Base-by-base conservation (phyloP, 1,284 basidiomycete genomes). In the Malassezia vespertilionis region DNA sequence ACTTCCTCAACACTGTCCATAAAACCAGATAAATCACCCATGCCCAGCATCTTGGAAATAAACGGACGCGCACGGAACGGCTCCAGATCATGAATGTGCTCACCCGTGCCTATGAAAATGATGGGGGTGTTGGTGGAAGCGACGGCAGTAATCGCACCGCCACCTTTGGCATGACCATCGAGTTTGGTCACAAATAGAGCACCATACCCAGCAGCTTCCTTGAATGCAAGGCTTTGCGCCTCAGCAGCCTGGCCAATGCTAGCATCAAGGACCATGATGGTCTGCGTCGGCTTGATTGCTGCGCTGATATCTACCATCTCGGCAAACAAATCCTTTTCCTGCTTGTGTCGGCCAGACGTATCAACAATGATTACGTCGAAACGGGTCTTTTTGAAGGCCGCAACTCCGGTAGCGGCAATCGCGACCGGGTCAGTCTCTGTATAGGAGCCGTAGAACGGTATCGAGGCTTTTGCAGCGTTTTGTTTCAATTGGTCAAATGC, bases 341-440 rank as follows among this genome's bases (percentile, higher is more conserved):
- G 93, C 71, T 89, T 89, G 72, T 99, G 93, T 55, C 93, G 78
- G 46, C 93, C 93, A 22, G 86, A 90, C 0, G 93, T 99, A 73
- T 99, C 93, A 49, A 99, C 93, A 57, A 99, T 95, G 68, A 99
- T 95, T 36, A 99, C 85, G 57, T 99, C 93, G 68, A 99, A 97
- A 24, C 87, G 78, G 71, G 95, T 90, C 74, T 91, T 88, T 74
- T 91, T 87, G 77, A 97, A 99, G 71, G 95, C 95, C 14, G 82
- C 76, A 5, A 96, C 93, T 74, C 93, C 93, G 61, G 90, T 82
- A 2, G 84, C 82, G 6, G 93, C 90, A 64, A 95, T 96, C 2
- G 81, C 77, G 9, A 97, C 93, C 1, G 93, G 93, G 72, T 99
- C 91, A 15, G 90, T 95, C 74, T 99, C 93, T 27, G 93, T 96